phyloP scores from a whole-genome alignment of 2,329 filamentous ascomycete species.

The Claviceps purpurea region DNA sequence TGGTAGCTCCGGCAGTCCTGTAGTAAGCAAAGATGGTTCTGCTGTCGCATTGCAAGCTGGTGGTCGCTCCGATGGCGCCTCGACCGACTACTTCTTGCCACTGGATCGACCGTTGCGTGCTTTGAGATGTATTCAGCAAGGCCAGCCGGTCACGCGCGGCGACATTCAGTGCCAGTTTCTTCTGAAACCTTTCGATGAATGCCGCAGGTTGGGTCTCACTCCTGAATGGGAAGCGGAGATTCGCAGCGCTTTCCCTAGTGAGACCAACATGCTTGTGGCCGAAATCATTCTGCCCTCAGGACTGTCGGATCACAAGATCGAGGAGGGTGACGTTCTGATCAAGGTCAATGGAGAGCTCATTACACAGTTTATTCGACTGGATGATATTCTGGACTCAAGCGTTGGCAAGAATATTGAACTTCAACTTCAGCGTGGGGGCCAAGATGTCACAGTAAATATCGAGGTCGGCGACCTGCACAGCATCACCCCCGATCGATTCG shows the following conservation, averaged over 20 bases:
- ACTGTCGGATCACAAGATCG: slow-evolving; percentile 72
- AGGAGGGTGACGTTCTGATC: slow-evolving; percentile 87
- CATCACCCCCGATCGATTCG: slow-evolving; percentile 92
- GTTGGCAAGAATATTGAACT: slow-evolving; percentile 69
- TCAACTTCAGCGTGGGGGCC: slow-evolving; percentile 75
- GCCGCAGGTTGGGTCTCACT: slow-evolving; percentile 72
- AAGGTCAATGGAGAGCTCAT: slow-evolving; percentile 89
- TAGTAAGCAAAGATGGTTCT: slow-evolving; percentile 87
- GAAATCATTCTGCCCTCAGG: slow-evolving; percentile 90
- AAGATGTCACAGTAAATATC: slow-evolving; percentile 75
- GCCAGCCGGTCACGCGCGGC: slow-evolving; percentile 65
- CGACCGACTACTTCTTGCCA: slow-evolving; percentile 94
- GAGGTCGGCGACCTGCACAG: slow-evolving; percentile 79
- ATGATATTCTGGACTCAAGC: slow-evolving; percentile 80
- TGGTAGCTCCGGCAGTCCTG: slow-evolving; percentile 94
- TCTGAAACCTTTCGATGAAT: slow-evolving; percentile 95
- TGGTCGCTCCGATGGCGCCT: slow-evolving; percentile 83
- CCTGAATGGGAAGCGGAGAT: slow-evolving; percentile 78
- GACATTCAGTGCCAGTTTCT: slow-evolving; percentile 98
- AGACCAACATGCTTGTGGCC: slow-evolving; percentile 93
- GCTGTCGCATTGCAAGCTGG: slow-evolving; percentile 90
- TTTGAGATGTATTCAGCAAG: slow-evolving; percentile 69
- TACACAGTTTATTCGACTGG: slow-evolving; percentile 82
- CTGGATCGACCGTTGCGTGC: slow-evolving; percentile 82
- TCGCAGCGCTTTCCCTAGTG: slow-evolving; percentile 71